phyloP scores from a whole-genome alignment of 805 yeast genomes.

The Saccharomycopsis selenospora region DNA sequence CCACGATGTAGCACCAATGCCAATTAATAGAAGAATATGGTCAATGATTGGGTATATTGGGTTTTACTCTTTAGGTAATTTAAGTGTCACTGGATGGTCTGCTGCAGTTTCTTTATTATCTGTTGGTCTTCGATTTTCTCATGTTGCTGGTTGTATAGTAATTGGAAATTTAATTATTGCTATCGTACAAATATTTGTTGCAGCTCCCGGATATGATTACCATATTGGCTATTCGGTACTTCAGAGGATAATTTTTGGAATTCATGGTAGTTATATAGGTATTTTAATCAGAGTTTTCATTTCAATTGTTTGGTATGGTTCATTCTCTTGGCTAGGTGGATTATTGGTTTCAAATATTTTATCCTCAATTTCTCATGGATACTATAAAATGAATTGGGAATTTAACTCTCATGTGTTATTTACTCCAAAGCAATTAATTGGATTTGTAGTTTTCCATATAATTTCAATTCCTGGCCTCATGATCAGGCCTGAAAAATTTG shows the following conservation, averaged over 20 bases:
- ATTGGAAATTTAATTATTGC: conserved; percentile 26
- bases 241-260: conserved; percentile 42
- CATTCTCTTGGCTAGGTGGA: conserved; percentile 41
- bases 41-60: conserved; percentile 29
- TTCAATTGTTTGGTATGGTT: conserved; percentile 42
- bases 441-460: conserved; percentile 34
- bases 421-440: conserved; percentile 33
- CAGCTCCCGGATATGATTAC: conserved; percentile 26
- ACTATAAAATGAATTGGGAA: conserved; percentile 25
- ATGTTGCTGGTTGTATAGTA: conserved; percentile 27
- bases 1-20: conserved; percentile 36
- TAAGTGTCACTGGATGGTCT: conserved; percentile 33
- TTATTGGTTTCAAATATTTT: conserved; percentile 33
- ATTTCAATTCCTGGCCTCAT: conserved; percentile 26
- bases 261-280: conserved; percentile 37
- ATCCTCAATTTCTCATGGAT: conserved; percentile 35
- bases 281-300: conserved; percentile 36
- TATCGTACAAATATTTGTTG: conserved; percentile 16
- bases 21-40: conserved; percentile 33
- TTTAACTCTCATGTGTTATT: conserved; percentile 23
- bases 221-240: conserved; percentile 34
- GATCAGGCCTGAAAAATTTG: conserved; percentile 28
- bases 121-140: conserved; percentile 24
- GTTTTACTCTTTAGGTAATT: conserved; percentile 33
- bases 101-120: conserved; percentile 28